Evolutionary conservation across 2,329 filamentous ascomycete species (phyloP), one percentile per base, ranked within the genome.

Genomic region (Penicillium digitatum): DNA sequence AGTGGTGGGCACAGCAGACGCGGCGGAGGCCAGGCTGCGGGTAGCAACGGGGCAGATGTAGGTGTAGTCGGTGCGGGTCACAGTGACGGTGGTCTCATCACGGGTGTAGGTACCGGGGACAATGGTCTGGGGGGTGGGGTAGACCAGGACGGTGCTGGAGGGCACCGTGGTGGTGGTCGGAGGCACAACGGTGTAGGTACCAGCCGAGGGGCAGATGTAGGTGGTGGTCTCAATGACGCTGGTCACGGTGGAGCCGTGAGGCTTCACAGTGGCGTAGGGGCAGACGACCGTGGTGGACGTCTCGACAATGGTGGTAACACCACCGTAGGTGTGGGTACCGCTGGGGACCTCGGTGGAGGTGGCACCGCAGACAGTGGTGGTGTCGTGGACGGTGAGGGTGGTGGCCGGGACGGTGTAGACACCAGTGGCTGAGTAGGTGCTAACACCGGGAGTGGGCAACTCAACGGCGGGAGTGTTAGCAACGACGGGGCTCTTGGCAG

Each of bases 341-440:
- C 80, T 72, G 51, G 85, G 76, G 47, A 89, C 78, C 48, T 79
- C 73, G 62, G 87, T 87, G 56, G 82, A 80, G 60, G 83, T 79
- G 49, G 82, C 81, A 64, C 74, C 86, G 72, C 82, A 85, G 59
- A 88, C 86, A 37, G 85, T 88, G 63, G 85, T 87, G 57, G 82
- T 81, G 72, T 84, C 78, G 59, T 80, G 85, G 62, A 91, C 76
- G 58, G 83, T 86, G 62, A 89, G 69, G 59, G 87, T 92, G 63
- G 82, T 87, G 56, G 87, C 86, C 63, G 86, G 85, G 79, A 89
- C 84, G 63, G 87, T 90, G 79, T 90, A 91, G 59, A 81, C 82
- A 73, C 88, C 88, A 31, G 87, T 83, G 43, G 84, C 86, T 51
- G 83, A 76, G 80, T 80, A 87, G 45, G 72, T 76, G 59, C 78